Conservation (phyloP, 805 yeast genomes). For the Yarrowia osloensis region DNA sequence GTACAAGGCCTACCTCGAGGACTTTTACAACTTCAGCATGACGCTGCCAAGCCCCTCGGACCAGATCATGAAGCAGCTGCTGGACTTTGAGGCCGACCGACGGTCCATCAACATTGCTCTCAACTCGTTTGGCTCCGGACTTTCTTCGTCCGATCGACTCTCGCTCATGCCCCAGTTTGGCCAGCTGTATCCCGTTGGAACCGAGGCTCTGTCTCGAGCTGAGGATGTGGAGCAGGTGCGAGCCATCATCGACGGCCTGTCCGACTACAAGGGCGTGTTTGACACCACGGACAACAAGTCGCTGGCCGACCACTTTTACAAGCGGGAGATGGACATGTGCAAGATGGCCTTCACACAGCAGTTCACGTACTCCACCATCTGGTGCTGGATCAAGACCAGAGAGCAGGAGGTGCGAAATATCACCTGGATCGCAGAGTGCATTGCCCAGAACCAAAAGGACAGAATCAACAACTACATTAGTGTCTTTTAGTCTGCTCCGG, state of each 20-base stretch:
- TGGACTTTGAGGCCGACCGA: conserved; percentile 92
- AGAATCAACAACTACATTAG: conserved; percentile 88
- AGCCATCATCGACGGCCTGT: conserved; percentile 38
- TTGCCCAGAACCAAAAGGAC: conserved; percentile 96
- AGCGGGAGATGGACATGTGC: conserved; percentile 87
- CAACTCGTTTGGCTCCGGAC: conserved; percentile 83
- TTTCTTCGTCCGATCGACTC: conserved; percentile 69
- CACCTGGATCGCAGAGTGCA: conserved; percentile 99
- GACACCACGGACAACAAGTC: conserved; percentile 54
- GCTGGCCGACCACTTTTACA: conserved; percentile 92
- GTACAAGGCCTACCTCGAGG: conserved; percentile 91
- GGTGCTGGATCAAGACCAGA: conserved; percentile 95
- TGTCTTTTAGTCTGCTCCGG: conserved; percentile 56
- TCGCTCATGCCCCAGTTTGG: conserved; percentile 82
- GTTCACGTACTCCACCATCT: conserved; percentile 82
- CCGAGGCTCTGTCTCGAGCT: conserved; percentile 65
- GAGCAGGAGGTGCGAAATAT: conserved; percentile 97
- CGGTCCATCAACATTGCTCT: conserved; percentile 88
- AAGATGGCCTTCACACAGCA: conserved; percentile 95
- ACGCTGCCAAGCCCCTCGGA: conserved; percentile 73
- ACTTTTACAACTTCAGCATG: conserved; percentile 68
- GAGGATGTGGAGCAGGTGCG: conserved; percentile 88
- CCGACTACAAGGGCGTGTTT: conserved; percentile 44
- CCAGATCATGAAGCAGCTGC: conserved; percentile 74
- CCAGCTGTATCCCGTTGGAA: conserved; percentile 68